Evolutionary conservation across 2,329 filamentous ascomycete genomes (phyloP).

Genomic region (Phialemonium atrogriseum): DNA sequence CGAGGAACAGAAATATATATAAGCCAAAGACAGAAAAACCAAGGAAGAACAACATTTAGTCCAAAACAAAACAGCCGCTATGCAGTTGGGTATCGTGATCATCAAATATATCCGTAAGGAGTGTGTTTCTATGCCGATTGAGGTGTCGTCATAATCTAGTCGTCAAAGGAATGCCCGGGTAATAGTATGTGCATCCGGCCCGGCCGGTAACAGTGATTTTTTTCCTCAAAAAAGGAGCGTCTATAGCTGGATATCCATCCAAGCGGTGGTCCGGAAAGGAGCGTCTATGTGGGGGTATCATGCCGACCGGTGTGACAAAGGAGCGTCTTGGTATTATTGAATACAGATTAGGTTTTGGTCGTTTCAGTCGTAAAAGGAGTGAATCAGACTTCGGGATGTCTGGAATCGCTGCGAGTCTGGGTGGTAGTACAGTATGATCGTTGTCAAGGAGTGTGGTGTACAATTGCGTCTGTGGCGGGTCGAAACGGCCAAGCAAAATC

Average conservation of each 20-base stretch:
- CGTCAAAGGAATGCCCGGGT: slow-evolving; percentile 26
- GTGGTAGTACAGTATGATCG: slow-evolving; percentile 12
- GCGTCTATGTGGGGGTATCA: slow-evolving; percentile 34
- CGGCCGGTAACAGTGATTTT: slow-evolving; percentile 1
- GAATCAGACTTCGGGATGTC: slow-evolving; percentile 16
- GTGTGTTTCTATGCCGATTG: slow-evolving; percentile 32
- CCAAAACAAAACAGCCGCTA: slow-evolving; percentile 39
- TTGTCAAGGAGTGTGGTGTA: slow-evolving; percentile 20
- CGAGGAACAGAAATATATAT: too few relatives aligned
- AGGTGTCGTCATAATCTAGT: slow-evolving; percentile 25
- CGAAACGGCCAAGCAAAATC: slow-evolving; percentile 6
- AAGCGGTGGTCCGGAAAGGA: slow-evolving; percentile 22
- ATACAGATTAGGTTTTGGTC: slow-evolving; percentile 12
- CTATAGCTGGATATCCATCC: slow-evolving; percentile 23
- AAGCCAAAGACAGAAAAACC: slow-evolving; percentile 5
- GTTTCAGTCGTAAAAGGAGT: slow-evolving; percentile 27
- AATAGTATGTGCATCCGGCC: slow-evolving; percentile 11
- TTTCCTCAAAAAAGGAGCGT: slow-evolving; percentile 29
- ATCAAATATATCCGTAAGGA: slow-evolving; percentile 32
- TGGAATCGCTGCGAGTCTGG: slow-evolving; percentile 11
- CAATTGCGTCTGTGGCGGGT: slow-evolving; percentile 24
- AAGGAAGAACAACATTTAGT: slow-evolving; percentile 9
- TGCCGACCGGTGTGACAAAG: slow-evolving; percentile 19
- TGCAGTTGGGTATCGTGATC: slow-evolving; percentile 43
- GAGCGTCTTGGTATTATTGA: slow-evolving; percentile 18